Conservation (phyloP, 768 basidiomycete genomes). For the Boletus fagicola region DNA sequence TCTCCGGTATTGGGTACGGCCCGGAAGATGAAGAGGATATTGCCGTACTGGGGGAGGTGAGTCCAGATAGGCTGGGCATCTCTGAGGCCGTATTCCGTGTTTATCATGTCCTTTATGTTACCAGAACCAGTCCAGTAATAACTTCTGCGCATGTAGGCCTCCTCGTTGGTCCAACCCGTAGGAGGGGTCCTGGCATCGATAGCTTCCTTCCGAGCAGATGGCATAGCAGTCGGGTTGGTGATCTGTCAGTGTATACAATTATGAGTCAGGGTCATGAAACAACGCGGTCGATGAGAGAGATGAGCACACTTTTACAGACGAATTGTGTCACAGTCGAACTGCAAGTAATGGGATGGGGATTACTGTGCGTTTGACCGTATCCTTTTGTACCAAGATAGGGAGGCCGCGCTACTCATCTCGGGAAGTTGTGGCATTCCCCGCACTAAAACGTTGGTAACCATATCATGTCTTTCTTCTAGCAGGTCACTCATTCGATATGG, state of each 20-base stretch:
- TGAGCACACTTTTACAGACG: not conserved
- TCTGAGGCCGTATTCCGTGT: not conserved
- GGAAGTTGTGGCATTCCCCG: not conserved
- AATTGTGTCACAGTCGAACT: not conserved
- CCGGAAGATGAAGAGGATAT: slow-evolving; percentile 4
- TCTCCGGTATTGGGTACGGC: not conserved
- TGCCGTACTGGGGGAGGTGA: not conserved
- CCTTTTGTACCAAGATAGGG: not conserved
- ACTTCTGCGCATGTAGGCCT: not conserved
- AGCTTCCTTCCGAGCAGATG: not conserved
- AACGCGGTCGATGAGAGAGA: not conserved
- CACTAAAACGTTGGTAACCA: not conserved
- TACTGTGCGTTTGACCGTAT: not conserved
- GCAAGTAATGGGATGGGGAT: not conserved
- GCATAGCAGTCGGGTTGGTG: not conserved
- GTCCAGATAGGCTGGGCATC: not conserved
- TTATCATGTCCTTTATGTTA: not conserved
- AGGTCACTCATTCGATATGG: not conserved
- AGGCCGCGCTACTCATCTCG: not conserved
- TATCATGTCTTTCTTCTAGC: not conserved
- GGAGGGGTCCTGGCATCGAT: not conserved
- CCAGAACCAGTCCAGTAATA: slow-evolving; percentile 1
- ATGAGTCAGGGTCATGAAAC: not conserved
- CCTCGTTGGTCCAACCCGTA: slow-evolving; percentile 1
- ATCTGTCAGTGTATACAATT: not conserved